phyloP scores from a whole-genome alignment of 2,329 filamentous ascomycete species.

The Westerdykella sp. region DNA sequence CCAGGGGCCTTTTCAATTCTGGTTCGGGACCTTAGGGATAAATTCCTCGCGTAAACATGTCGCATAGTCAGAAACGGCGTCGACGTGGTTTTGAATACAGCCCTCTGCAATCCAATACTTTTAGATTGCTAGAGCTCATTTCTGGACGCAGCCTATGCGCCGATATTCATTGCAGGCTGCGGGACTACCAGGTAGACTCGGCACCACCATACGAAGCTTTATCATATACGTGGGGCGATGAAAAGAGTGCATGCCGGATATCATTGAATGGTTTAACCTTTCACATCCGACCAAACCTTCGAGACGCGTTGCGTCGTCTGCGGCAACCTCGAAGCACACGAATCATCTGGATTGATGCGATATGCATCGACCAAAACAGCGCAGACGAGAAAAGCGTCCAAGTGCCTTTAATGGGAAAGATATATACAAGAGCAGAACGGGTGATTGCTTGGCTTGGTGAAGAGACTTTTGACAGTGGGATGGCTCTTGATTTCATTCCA shows the following conservation, averaged over 20 bases:
- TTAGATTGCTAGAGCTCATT: conserved; percentile 7
- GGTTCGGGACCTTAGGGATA: too few relatives aligned
- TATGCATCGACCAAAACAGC: conserved; percentile 10
- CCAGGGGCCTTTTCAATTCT: too few relatives aligned
- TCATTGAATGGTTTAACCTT: background rate
- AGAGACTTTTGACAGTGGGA: background rate
- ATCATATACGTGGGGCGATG: background rate
- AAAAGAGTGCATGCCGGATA: conserved; percentile 5
- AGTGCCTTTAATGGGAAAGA: conserved; percentile 5
- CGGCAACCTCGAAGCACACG: conserved; percentile 1
- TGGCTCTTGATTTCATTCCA: background rate
- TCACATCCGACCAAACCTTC: background rate
- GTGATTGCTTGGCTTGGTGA: conserved; percentile 11
- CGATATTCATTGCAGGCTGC: conserved; percentile 8
- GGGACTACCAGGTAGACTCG: conserved; percentile 3
- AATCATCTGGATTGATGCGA: conserved; percentile 7
- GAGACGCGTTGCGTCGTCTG: conserved; percentile 1
- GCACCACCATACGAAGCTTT: conserved; percentile 5
- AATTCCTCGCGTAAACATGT: conserved; percentile 1
- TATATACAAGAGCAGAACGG: conserved; percentile 3
- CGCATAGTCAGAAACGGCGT: conserved; percentile 3
- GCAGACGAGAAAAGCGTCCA: conserved; percentile 6
- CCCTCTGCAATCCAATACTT: conserved; percentile 4
- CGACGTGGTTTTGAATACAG: conserved; percentile 6
- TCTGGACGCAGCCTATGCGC: conserved; percentile 2